Evolutionary conservation across 371 early-diverging fungal species (phyloP).

Genomic region (Saksenaea oblongispora): DNA sequence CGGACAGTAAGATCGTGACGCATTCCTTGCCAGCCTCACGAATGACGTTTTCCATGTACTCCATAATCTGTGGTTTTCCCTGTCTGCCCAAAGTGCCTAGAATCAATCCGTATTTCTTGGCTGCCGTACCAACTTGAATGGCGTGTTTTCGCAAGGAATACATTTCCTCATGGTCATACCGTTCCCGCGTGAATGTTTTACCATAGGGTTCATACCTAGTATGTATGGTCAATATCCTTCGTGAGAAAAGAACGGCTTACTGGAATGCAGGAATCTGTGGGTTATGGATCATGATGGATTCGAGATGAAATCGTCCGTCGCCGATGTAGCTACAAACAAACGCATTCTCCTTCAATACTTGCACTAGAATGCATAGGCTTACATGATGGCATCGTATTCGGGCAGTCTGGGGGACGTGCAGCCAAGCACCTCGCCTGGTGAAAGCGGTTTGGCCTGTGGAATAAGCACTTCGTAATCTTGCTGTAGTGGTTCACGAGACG

Average conservation of each 20-base stretch:
- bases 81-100: conserved; percentile 99
- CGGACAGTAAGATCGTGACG: conserved; percentile 84
- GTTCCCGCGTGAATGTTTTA: conserved; percentile 90
- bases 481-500: conserved; percentile 63
- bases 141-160: conserved; percentile 81
- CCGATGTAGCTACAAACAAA: conserved; percentile 73
- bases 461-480: conserved; percentile 68
- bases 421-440: conserved; percentile 98
- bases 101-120: conserved; percentile 88
- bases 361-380: conserved; percentile 11
- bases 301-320: conserved; percentile 99
- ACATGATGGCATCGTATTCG: conserved; percentile 73
- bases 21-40: conserved; percentile 67
- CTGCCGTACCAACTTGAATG: conserved; percentile 71
- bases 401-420: conserved; percentile 95
- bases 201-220: conserved; percentile 95
- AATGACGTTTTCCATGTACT: conserved; percentile 73
- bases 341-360: too few relatives aligned
- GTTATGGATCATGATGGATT: conserved; percentile 99
- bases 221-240: neutral
- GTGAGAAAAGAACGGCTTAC: conserved; percentile 23
- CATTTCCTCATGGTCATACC: conserved; percentile 95
- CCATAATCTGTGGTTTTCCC: conserved; percentile 92
- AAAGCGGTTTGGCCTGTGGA: conserved; percentile 96
- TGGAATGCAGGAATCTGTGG: conserved; percentile 90